phyloP scores from a whole-genome alignment of 1,284 basidiomycete genomes.

The Sphagnurus paluster region DNA sequence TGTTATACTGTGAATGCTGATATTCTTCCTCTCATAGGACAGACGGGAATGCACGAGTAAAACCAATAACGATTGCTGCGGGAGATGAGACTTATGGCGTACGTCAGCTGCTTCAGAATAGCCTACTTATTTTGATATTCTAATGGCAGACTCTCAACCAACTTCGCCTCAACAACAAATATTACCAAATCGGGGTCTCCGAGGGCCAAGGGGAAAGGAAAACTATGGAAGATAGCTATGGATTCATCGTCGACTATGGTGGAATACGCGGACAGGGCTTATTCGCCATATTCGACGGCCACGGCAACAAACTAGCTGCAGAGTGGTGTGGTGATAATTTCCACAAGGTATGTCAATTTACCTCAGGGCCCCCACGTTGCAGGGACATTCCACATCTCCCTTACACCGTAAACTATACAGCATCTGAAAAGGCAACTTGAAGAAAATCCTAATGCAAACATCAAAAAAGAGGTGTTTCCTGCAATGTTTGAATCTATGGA shows the following conservation, averaged over 20 bases:
- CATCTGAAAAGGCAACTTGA: conserved; percentile 14
- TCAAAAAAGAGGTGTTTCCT: conserved; percentile 11
- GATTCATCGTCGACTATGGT: conserved; percentile 19
- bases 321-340: conserved; percentile 21
- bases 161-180: conserved; percentile 8
- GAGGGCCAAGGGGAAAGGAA: conserved; percentile 11
- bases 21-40: conserved; percentile 4
- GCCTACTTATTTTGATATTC: not conserved
- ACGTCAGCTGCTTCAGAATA: conserved; percentile 1
- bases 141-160: conserved; percentile 16
- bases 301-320: conserved; percentile 21
- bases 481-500: conserved; percentile 18
- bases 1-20: not conserved
- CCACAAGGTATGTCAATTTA: conserved; percentile 13
- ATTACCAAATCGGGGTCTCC: conserved; percentile 16
- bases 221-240: conserved; percentile 21
- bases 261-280: conserved; percentile 18
- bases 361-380: not conserved
- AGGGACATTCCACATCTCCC: not conserved
- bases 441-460: conserved; percentile 13
- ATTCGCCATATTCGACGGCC: conserved; percentile 19
- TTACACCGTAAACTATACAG: conserved; percentile 8
- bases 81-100: conserved; percentile 17
- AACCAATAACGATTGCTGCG: conserved; percentile 15
- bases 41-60: conserved; percentile 9